Conservation (phyloP, 2,329 filamentous ascomycete genomes). For the Dothideomycetes sp. region DNA sequence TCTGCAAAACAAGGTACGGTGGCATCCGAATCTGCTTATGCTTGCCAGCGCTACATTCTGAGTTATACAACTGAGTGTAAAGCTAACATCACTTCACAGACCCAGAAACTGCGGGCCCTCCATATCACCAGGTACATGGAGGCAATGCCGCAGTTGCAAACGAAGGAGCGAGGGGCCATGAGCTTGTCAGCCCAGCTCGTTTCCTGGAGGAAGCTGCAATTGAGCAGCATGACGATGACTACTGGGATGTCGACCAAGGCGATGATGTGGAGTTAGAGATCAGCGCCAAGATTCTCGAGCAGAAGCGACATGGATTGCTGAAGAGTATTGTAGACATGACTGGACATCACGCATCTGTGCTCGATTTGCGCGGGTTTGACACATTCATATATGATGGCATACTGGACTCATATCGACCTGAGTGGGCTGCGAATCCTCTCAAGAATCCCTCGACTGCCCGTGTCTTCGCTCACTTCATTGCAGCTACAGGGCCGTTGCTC, state of each 20-base stretch:
- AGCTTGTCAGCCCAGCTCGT: constrained; percentile 5
- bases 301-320: background rate
- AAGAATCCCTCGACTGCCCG: constrained; percentile 69
- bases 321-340: background rate
- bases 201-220: constrained; percentile 27
- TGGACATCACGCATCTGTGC: constrained; percentile 9
- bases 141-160: background rate
- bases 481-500: constrained; percentile 74
- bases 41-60: no score
- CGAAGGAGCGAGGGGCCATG: background rate
- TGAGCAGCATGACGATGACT: constrained; percentile 37
- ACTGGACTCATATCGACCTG: constrained; percentile 33
- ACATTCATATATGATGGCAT: constrained; percentile 36
- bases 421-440: constrained; percentile 50
- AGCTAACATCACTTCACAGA: background rate
- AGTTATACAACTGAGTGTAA: no score
- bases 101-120: no score
- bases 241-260: constrained; percentile 37
- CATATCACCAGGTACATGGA: no score
- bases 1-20: background rate
- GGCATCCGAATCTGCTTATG: background rate
- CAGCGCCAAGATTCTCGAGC: constrained; percentile 1
- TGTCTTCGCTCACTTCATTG: constrained; percentile 86
- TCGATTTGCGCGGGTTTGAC: constrained; percentile 29
- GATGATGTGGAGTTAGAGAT: constrained; percentile 27